phyloP scores from a whole-genome alignment of 345 rosid genomes.

The Linum trigynum region DNA sequence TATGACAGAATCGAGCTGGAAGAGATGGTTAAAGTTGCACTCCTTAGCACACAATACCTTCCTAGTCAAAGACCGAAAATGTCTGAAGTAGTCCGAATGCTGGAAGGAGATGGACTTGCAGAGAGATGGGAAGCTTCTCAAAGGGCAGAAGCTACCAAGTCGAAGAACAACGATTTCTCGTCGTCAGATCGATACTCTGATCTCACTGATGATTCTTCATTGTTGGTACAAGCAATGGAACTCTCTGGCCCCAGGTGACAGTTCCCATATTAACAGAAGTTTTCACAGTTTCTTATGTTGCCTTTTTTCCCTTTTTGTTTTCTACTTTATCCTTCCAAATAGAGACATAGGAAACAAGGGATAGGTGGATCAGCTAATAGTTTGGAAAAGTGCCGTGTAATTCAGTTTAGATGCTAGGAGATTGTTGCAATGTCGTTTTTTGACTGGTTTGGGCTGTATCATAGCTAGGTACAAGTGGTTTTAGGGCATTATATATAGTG shows the following conservation, averaged over 20 bases:
- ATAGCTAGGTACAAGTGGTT: not conserved
- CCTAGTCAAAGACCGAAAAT: constrained; percentile 88
- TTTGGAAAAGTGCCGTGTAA: too few species aligned
- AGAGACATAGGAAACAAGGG: not conserved
- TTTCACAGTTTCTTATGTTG: not conserved
- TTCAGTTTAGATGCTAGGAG: not conserved
- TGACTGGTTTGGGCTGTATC: not conserved
- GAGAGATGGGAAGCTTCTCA: constrained; percentile 99
- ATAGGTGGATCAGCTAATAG: not conserved
- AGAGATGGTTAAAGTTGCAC: constrained; percentile 87
- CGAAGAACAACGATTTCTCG: constrained; percentile 63
- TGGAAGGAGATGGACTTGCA: constrained; percentile 94
- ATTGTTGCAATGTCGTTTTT: not conserved
- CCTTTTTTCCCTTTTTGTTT: not conserved
- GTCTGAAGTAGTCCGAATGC: constrained; percentile 97
- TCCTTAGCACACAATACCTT: constrained; percentile 78
- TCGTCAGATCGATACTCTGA: constrained; percentile 89
- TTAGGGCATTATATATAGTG: too few species aligned
- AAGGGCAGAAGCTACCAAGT: constrained; percentile 48
- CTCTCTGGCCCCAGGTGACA: constrained; percentile 94
- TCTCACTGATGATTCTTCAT: constrained; percentile 88
- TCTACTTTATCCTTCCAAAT: not conserved
- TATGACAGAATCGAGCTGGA: constrained; percentile 88
- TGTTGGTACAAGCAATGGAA: constrained; percentile 95
- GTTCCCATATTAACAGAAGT: not conserved